These are phyloP conservation scores for Cordyceps cateniannulata DNA, from an alignment of 2,329 filamentous ascomycete genomes.

Conservation along the genomic window DNA sequence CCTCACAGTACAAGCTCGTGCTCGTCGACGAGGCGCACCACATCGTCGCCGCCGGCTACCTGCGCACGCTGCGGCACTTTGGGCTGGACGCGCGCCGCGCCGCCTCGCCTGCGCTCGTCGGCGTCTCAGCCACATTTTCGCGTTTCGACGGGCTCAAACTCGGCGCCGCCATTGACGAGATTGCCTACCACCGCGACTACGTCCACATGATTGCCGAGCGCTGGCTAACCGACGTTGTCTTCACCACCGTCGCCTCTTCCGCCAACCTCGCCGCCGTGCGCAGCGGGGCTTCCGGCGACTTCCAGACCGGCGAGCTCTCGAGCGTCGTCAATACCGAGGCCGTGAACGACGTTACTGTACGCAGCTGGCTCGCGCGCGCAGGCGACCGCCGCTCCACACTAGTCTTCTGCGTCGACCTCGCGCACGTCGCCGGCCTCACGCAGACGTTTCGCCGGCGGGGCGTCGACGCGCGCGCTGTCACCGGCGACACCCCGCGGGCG, in stretches of 20 bases:
- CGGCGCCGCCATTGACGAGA: slow-evolving; percentile 83
- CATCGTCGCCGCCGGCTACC: slow-evolving; percentile 79
- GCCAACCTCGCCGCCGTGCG: slow-evolving; percentile 70
- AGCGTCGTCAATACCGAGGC: slow-evolving; percentile 72
- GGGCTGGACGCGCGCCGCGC: slow-evolving; percentile 47
- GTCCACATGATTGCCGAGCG: slow-evolving; percentile 72
- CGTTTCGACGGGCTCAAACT: slow-evolving; percentile 78
- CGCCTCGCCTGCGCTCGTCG: slow-evolving; percentile 62
- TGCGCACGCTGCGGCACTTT: slow-evolving; percentile 72
- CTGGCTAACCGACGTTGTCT: slow-evolving; percentile 86
- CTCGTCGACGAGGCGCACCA: slow-evolving; percentile 97
- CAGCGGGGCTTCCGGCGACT: slow-evolving; percentile 63
- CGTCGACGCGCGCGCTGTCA: slow-evolving; percentile 81
- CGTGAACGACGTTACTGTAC: slow-evolving; percentile 78
- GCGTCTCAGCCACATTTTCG: slow-evolving; percentile 77
- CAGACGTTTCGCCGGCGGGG: slow-evolving; percentile 69
- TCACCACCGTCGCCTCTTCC: slow-evolving; percentile 83
- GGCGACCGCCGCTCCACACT: slow-evolving; percentile 72
- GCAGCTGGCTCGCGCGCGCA: slow-evolving; percentile 78
- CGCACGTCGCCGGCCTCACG: slow-evolving; percentile 71
- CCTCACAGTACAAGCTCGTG: slow-evolving; percentile 74
- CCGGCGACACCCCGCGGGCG: slow-evolving; percentile 66
- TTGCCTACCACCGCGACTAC: slow-evolving; percentile 83
- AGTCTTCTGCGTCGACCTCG: slow-evolving; percentile 88
- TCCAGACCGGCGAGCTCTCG: slow-evolving; percentile 70